A percentile compares a stretch with the other conserved stretches of the same genome.
phyloP scores from a whole-genome alignment of 192 early-diverging fungal genomes.

The Linnemannia hyalina region DNA sequence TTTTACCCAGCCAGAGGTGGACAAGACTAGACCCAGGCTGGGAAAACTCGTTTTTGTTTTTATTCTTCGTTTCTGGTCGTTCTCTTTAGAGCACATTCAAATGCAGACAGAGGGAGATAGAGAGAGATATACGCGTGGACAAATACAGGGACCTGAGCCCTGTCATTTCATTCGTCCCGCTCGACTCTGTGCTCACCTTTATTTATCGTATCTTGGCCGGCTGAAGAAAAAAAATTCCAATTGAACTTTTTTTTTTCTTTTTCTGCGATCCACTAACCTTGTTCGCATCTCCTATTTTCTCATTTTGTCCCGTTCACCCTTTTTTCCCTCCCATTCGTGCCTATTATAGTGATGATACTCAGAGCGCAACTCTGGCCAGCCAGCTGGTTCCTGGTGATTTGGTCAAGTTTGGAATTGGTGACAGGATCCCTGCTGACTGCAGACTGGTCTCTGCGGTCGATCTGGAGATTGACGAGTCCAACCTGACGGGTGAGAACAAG shows the following conservation, averaged over 20 bases:
- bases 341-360: slow-evolving; percentile 69
- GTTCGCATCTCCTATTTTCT: background rate
- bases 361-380: slow-evolving; percentile 74
- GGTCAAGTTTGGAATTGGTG: slow-evolving; percentile 87
- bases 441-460: slow-evolving; percentile 81
- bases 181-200: slow-evolving; percentile 4
- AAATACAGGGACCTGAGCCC: background rate
- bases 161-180: background rate
- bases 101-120: background rate
- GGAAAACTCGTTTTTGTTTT: background rate
- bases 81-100: slow-evolving; percentile 8
- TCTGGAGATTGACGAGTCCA: slow-evolving; percentile 93
- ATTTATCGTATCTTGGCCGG: background rate
- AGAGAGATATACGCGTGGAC: background rate
- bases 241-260: background rate
- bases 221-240: background rate
- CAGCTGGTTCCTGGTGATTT: slow-evolving; percentile 95
- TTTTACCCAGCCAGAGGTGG: background rate
- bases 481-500: slow-evolving; percentile 89
- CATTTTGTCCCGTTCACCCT: background rate
- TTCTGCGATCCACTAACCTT: slow-evolving; percentile 9
- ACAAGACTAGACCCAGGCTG: slow-evolving; percentile 2
- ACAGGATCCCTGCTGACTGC: slow-evolving; percentile 95
- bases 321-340: slow-evolving; percentile 9
- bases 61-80: slow-evolving; percentile 13